Conservation (phyloP, 2,329 filamentous ascomycete species). For the Fusarium graminum region DNA sequence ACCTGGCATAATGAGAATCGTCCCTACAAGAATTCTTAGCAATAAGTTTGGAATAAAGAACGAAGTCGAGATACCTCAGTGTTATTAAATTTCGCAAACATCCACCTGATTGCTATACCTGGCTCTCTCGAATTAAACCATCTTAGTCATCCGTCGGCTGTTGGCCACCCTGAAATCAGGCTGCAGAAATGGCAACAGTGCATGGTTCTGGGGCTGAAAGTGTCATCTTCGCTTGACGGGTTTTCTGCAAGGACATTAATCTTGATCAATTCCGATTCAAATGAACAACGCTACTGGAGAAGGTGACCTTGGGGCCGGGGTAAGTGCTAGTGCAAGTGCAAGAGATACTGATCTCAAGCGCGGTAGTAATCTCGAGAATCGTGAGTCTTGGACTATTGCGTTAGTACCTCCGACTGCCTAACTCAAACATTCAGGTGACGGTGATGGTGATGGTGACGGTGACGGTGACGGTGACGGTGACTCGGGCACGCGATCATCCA, state of each 20-base stretch:
- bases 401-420: background rate
- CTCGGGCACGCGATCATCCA: background rate
- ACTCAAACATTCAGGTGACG: background rate
- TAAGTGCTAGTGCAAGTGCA: background rate
- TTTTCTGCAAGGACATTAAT: background rate
- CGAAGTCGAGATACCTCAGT: too few relatives aligned
- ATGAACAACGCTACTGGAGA: background rate
- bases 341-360: background rate
- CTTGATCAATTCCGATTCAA: background rate
- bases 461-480: background rate
- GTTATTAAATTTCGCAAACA: too few relatives aligned
- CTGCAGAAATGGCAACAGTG: background rate
- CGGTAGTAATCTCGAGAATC: background rate
- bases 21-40: too few relatives aligned
- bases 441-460: background rate
- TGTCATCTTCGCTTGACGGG: background rate
- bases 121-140: background rate
- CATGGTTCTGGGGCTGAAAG: background rate
- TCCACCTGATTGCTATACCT: background rate
- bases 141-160: background rate
- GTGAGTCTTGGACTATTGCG: background rate
- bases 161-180: background rate
- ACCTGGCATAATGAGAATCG: too few relatives aligned
- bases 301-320: background rate
- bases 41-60: too few relatives aligned